phyloP scores from a whole-genome alignment of 768 basidiomycete genomes.

The Auricularia auricula-judae region DNA sequence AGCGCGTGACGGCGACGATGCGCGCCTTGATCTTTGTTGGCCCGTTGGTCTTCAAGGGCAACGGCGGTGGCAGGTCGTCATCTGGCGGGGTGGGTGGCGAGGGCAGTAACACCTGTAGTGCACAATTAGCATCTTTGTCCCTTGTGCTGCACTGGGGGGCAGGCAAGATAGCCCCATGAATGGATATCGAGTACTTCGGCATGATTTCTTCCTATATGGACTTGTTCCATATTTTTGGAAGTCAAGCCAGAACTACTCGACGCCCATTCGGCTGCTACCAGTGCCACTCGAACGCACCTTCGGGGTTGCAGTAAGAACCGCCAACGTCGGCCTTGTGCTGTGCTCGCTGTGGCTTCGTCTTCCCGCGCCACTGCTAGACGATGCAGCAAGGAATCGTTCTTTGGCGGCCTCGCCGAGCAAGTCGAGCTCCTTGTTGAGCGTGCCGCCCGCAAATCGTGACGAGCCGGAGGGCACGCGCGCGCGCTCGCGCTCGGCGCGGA shows the following conservation, averaged over 20 bases:
- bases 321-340: neutral
- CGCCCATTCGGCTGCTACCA: too few species aligned
- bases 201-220: too few species aligned
- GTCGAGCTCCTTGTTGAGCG: neutral
- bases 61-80: neutral
- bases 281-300: too few species aligned
- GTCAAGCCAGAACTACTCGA: too few species aligned
- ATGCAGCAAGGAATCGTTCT: neutral
- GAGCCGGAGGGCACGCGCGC: neutral
- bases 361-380: neutral
- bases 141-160: neutral
- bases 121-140: neutral
- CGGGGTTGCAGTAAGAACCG: too few species aligned
- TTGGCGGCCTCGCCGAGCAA: neutral
- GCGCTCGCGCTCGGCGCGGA: neutral
- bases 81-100: neutral
- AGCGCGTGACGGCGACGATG: neutral
- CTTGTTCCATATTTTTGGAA: too few species aligned
- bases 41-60: neutral
- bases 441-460: neutral
- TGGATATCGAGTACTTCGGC: neutral
- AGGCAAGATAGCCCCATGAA: neutral
- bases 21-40: neutral
- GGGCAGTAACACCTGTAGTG: neutral
- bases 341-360: neutral